These are phyloP conservation scores for Colletotrichum euphorbiae DNA, from an alignment of 2,329 filamentous ascomycete species.

Conservation along the genomic window DNA sequence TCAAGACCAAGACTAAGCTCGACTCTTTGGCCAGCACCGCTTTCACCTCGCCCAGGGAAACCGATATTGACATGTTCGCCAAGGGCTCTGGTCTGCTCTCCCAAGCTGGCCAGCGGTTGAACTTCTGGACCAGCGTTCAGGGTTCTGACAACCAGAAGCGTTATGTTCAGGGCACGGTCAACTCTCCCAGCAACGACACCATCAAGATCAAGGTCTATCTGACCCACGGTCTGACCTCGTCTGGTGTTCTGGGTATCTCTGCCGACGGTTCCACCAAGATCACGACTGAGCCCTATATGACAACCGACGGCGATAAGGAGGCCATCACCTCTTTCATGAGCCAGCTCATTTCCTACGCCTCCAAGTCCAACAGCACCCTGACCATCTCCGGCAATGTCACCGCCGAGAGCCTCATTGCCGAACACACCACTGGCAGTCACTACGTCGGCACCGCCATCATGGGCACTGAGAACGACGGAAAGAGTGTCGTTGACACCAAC, in stretches of 20 bases:
- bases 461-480: conserved; percentile 61
- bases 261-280: conserved; percentile 56
- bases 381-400: conserved; percentile 42
- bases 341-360: conserved; percentile 44
- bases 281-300: conserved; percentile 49
- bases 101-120: conserved; percentile 58
- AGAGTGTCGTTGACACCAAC: conserved; percentile 66
- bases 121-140: conserved; percentile 59
- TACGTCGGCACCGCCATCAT: conserved; percentile 57
- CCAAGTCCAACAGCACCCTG: conserved; percentile 43
- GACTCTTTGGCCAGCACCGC: conserved; percentile 24
- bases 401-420: conserved; percentile 44
- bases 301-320: conserved; percentile 47
- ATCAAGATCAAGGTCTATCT: conserved; percentile 63
- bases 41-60: conserved; percentile 43
- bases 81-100: conserved; percentile 54
- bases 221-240: conserved; percentile 61
- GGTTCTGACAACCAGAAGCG: conserved; percentile 53
- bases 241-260: conserved; percentile 58
- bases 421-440: conserved; percentile 46
- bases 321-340: conserved; percentile 46
- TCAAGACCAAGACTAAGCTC: conserved; percentile 46
- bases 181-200: conserved; percentile 54
- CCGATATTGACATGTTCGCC: conserved; percentile 49
- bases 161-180: conserved; percentile 59